Base-by-base conservation (phyloP, 768 basidiomycete species). In the Hygrocybe punicea region DNA sequence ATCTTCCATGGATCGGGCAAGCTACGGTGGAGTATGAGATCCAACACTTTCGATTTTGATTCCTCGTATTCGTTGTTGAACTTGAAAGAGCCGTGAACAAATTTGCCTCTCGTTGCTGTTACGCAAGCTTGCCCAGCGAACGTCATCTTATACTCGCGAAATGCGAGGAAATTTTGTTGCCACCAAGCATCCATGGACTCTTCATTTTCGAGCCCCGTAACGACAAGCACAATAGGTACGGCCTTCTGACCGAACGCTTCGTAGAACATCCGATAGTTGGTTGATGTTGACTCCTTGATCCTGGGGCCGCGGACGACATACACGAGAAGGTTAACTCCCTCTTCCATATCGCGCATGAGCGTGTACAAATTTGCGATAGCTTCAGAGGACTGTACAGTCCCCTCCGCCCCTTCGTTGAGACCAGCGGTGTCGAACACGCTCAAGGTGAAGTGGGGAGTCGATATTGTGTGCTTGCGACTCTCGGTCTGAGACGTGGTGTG, bases 41-140 rank as follows among this genome's bases (percentile, higher is more conserved):
- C 19, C 19, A 8, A 11, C 19, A 46, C 19, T 21, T 46, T 46
- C 8, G 7, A 8, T 46, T 46, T 46, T 17, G 44, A 46, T 17
- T 11, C 19, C 11, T 21, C 19, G 44, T 13, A 46, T 21, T 46
- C 44, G 44, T 21, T 8, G 7, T 46, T 17, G 6, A 25, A 50
- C 21, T 6, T 16, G 13, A 6, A 21, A 8, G 8, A 10, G 9
- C 10, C 8, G 14, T 21, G 9, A 10, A 8, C 19, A 10, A 35
- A 19, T 58, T 55, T 58, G 53, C 75, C 67, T 25, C 62, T 60
- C 23, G 50, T 73, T 3, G 75, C 71, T 2, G 74, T 77, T 59
- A 79, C 58, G 54, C 78, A 79, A 0, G 69, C 76, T 14, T 74
- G 69, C 4, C 71, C 73, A n/a, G 59, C 47, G 23, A 72, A 57